phyloP scores from a whole-genome alignment of 805 yeast genomes.

The Hanseniaspora singularis region DNA sequence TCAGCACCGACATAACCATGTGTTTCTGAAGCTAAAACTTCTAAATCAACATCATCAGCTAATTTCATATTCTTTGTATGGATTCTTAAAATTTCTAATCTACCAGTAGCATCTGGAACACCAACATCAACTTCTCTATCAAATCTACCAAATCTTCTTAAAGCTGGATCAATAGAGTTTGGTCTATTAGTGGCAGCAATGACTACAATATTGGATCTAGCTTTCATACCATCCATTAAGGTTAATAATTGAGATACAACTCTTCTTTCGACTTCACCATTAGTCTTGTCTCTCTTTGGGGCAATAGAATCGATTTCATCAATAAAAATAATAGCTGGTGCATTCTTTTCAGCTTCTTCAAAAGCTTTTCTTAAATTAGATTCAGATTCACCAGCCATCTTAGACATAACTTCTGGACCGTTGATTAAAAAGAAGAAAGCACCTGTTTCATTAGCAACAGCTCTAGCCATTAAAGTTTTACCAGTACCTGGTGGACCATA shows the following conservation, averaged over 20 bases:
- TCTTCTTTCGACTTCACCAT: slow-evolving; percentile 98
- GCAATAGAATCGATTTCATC: slow-evolving; percentile 99
- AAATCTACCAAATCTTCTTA: slow-evolving; percentile 78
- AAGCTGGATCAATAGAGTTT: slow-evolving; percentile 63
- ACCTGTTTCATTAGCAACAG: slow-evolving; percentile 99
- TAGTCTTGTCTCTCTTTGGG: slow-evolving; percentile 98
- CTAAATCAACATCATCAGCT: slow-evolving; percentile 88
- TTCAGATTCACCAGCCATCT: slow-evolving; percentile 99
- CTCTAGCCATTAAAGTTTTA: slow-evolving; percentile 97
- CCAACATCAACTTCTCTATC: slow-evolving; percentile 87
- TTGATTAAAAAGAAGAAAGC: slow-evolving; percentile 96
- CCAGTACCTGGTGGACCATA: slow-evolving; percentile 99
- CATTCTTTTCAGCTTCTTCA: slow-evolving; percentile 98
- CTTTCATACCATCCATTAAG: slow-evolving; percentile 99
- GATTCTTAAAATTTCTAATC: slow-evolving; percentile 90
- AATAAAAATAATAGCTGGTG: slow-evolving; percentile 93
- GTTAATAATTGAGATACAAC: slow-evolving; percentile 96
- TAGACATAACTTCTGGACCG: slow-evolving; percentile 99
- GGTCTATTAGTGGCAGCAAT: slow-evolving; percentile 92
- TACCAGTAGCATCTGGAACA: slow-evolving; percentile 96
- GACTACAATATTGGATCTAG: slow-evolving; percentile 95
- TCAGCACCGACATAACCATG: slow-evolving; percentile 99
- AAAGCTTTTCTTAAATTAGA: slow-evolving; percentile 94
- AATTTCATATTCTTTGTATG: slow-evolving; percentile 98
- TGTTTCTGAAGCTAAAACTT: slow-evolving; percentile 90